phyloP scores from a whole-genome alignment of 495 filamentous ascomycete genomes.

The Penicillium cataractarum region DNA sequence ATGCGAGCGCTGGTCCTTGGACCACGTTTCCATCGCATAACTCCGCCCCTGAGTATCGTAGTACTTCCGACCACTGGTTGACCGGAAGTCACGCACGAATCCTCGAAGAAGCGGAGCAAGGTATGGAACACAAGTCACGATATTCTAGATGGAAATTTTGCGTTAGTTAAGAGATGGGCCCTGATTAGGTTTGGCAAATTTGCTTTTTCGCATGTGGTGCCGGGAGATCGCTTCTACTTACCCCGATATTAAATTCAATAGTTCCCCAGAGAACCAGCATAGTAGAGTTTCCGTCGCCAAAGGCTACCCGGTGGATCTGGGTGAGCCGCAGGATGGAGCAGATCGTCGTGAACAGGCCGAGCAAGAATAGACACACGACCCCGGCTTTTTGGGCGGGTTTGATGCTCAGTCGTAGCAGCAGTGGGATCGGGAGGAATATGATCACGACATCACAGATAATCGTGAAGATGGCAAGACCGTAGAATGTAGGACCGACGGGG shows the following conservation, averaged over 20 bases:
- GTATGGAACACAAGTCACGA: slow-evolving; percentile 51
- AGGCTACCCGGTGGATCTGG: slow-evolving; percentile 56
- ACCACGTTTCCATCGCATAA: slow-evolving; percentile 41
- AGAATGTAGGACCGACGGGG: slow-evolving; percentile 54
- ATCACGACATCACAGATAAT: slow-evolving; percentile 58
- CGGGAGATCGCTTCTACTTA: slow-evolving; percentile 21
- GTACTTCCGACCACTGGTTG: slow-evolving; percentile 29
- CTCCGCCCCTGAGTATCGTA: slow-evolving; percentile 22
- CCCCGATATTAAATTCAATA: slow-evolving; percentile 62
- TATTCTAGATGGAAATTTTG: slow-evolving; percentile 36
- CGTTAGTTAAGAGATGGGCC: background rate
- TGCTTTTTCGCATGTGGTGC: background rate
- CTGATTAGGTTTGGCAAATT: background rate
- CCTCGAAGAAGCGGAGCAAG: slow-evolving; percentile 49
- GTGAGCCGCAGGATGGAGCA: slow-evolving; percentile 59
- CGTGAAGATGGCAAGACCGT: slow-evolving; percentile 54
- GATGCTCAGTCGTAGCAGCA: slow-evolving; percentile 56
- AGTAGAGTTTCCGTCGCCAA: slow-evolving; percentile 57
- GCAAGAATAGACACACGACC: slow-evolving; percentile 56
- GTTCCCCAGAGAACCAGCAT: slow-evolving; percentile 62
- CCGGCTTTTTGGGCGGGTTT: slow-evolving; percentile 53
- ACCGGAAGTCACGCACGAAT: slow-evolving; percentile 36
- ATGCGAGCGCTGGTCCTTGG: slow-evolving; percentile 35
- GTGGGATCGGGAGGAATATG: slow-evolving; percentile 56
- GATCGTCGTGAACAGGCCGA: slow-evolving; percentile 61